Base-by-base conservation (phyloP, 371 early-diverging fungal species). In the Blyttiomyces sp. region DNA sequence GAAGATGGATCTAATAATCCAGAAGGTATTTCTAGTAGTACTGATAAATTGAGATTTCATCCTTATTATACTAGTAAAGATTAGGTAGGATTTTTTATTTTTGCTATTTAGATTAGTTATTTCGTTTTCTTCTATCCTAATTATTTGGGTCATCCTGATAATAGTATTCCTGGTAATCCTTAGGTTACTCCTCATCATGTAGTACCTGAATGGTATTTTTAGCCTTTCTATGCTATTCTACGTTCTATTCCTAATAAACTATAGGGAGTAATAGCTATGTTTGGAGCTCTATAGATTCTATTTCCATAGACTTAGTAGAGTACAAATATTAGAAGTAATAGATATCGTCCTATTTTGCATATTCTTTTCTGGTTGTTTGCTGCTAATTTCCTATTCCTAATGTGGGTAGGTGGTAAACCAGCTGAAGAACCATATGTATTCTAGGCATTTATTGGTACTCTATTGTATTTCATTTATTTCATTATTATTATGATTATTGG, bases 51-150 rank as follows among this genome's bases (percentile, higher is more conserved):
- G 63, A 74, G 76, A 70, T 81, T 82, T 66, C 81, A 85, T 78
- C 85, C 85, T 69, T 85, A 82, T 73, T 85, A 73, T 79, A 73
- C 74, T 35, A 71, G 70, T 75, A 85, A 85, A 83, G 85, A 85
- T 82, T 77, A 76, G 80, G 77, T 84, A 62, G 64, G 64, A 23
- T 59, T 64, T 46, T 68, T 61, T 39, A 43, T 32, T 39, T 33
- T 66, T 2, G 54, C 34, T 54, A 66, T 66, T 46, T 30, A 60
- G 48, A 48, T 55, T 30, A 46, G 50, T 57, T 28, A 49, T 13
- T 66, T 66, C 26, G 66, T 66, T 33, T 66, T 66, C 61, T 66
- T 55, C 50, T 54, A 61, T 39, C 64, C 64, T 51, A 43, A 64
- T 35, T 64, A 64, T 46, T 26, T 58, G 31, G 64, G 64, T 36